phyloP scores from a whole-genome alignment of 2,329 filamentous ascomycete genomes.

The Amesomyces nigricolor region DNA sequence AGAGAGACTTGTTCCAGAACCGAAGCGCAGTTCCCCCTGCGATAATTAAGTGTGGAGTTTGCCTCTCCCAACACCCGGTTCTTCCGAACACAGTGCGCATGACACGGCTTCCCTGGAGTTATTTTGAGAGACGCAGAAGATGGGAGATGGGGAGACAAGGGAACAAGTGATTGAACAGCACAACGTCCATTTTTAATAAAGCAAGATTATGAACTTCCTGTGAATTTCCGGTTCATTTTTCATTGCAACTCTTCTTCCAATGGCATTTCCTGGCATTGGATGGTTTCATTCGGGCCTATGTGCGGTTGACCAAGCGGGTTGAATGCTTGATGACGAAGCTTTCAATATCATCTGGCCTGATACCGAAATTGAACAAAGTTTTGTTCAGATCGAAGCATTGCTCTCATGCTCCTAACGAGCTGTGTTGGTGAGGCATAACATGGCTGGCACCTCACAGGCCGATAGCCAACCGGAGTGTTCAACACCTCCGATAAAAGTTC shows the following conservation, averaged over 20 bases:
- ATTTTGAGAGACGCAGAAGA: not conserved
- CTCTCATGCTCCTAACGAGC: not conserved
- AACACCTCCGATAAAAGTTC: too few relatives aligned
- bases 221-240: not conserved
- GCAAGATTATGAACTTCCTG: too few relatives aligned
- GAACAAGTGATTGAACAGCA: too few relatives aligned
- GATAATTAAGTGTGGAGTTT: not conserved
- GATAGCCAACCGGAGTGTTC: too few relatives aligned
- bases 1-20: not conserved
- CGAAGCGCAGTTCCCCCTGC: not conserved
- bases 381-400: not conserved
- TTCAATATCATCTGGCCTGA: slow-evolving; percentile 21
- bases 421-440: slow-evolving; percentile 2
- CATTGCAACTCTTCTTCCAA: not conserved
- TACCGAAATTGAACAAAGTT: not conserved
- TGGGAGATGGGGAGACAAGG: not conserved
- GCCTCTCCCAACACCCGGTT: slow-evolving; percentile 14
- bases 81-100: slow-evolving; percentile 27
- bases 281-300: not conserved
- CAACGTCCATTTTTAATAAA: too few relatives aligned
- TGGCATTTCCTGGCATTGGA: not conserved
- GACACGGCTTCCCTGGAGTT: not conserved
- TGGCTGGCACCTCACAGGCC: too few relatives aligned
- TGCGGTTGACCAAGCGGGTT: not conserved
- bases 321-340: slow-evolving; percentile 24